Conservation (phyloP, 1,139 yeast genomes). For the Saccharomyces hybrid region DNA sequence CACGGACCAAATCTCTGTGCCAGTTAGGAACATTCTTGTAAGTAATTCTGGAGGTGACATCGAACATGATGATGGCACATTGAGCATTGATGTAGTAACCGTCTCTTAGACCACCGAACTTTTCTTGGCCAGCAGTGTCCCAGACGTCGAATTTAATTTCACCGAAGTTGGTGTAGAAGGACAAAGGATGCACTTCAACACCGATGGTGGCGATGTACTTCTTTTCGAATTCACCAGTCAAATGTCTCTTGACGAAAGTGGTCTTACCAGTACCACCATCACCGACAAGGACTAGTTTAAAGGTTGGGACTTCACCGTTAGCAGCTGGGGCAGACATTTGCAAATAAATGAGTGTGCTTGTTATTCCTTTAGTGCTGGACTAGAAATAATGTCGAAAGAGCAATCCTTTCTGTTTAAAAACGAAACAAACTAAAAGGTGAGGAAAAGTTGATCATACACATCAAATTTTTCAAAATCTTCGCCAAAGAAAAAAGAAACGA, state of each 20-base stretch:
- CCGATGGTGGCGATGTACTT: slow-evolving; percentile 98
- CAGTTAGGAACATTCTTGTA: slow-evolving; percentile 99
- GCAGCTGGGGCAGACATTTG: slow-evolving; percentile 26
- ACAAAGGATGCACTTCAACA: slow-evolving; percentile 98
- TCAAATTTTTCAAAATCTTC: slow-evolving; percentile 1
- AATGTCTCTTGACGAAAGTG: slow-evolving; percentile 98
- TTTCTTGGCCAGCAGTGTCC: slow-evolving; percentile 99
- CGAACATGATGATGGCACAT: slow-evolving; percentile 99
- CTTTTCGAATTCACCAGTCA: slow-evolving; percentile 99
- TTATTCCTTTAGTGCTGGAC: neutral
- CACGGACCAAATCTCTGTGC: slow-evolving; percentile 99
- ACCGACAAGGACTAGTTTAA: slow-evolving; percentile 97
- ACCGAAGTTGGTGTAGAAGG: slow-evolving; percentile 97
- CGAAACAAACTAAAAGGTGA: slow-evolving; percentile 2
- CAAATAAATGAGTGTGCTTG: neutral
- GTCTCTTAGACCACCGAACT: slow-evolving; percentile 98
- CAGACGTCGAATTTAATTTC: slow-evolving; percentile 98
- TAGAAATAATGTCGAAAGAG: neutral
- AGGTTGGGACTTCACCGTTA: slow-evolving; percentile 74
- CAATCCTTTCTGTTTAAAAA: neutral
- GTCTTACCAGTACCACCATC: slow-evolving; percentile 99
- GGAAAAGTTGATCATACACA: slow-evolving; percentile 4
- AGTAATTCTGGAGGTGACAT: slow-evolving; percentile 98
- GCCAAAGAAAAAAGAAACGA: slow-evolving; percentile 4
- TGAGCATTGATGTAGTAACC: slow-evolving; percentile 99